A percentile compares a stretch with the other conserved stretches of the same genome.
Evolutionary conservation across 495 filamentous ascomycete genomes (phyloP).

Genomic region (Hamigera avellanea): DNA sequence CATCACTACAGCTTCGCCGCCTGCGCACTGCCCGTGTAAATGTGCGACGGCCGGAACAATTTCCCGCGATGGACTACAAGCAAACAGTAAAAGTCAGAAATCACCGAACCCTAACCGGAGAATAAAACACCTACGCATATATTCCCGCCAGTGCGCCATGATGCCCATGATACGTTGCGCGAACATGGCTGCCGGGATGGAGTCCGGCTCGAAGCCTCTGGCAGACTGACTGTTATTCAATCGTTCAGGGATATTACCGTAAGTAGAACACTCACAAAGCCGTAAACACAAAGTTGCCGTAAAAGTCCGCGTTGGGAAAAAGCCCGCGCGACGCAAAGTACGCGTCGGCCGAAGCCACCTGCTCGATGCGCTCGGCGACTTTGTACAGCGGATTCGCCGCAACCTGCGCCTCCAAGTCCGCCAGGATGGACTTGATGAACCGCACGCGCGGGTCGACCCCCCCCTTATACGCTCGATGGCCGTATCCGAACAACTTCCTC

Average conservation of each 20-base stretch:
- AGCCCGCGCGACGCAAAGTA: conserved; percentile 38
- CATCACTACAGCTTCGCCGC: conserved; percentile 7
- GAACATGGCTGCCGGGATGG: conserved; percentile 25
- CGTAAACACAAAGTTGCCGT: conserved; percentile 44
- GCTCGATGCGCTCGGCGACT: conserved; percentile 39
- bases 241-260: not conserved
- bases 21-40: conserved; percentile 14
- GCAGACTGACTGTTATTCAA: not conserved
- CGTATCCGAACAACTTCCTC: conserved; percentile 46
- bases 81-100: conserved; percentile 4
- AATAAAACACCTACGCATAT: conserved; percentile 19
- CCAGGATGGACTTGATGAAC: conserved; percentile 34
- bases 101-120: conserved; percentile 3
- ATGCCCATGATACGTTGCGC: conserved; percentile 24
- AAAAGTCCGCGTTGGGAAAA: conserved; percentile 47
- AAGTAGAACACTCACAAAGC: conserved; percentile 23
- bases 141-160: conserved; percentile 34
- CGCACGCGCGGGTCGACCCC: conserved; percentile 38
- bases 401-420: conserved; percentile 16
- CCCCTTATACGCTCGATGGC: conserved; percentile 45
- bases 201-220: conserved; percentile 24
- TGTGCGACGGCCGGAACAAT: conserved; percentile 19
- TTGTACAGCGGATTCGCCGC: conserved; percentile 32
- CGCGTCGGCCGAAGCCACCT: conserved; percentile 34
- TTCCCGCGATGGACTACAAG: conserved; percentile 20